Evolutionary conservation across 805 yeast species (phyloP).

Genomic region (Candida coleopterorum): DNA sequence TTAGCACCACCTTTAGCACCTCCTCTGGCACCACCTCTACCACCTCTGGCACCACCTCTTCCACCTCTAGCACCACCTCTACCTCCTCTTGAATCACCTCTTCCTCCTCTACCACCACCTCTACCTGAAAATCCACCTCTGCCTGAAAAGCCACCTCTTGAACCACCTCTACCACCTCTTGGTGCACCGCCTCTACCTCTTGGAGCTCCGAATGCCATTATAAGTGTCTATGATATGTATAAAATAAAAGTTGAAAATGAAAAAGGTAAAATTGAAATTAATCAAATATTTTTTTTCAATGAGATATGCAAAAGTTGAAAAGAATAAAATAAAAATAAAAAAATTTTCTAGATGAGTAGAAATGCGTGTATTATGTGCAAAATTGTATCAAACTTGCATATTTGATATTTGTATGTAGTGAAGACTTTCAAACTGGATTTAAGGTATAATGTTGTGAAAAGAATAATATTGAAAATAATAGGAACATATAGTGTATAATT

Average conservation of each 20-base stretch:
- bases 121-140: conserved; percentile 56
- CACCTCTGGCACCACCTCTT: conserved; percentile 51
- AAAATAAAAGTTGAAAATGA: neutral
- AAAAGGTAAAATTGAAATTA: neutral
- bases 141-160: conserved; percentile 59
- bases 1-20: conserved; percentile 91
- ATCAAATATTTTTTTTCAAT: conserved; percentile 5
- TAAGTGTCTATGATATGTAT: conserved; percentile 8
- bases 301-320: too few species aligned
- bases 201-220: conserved; percentile 74
- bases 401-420: conserved; percentile 2
- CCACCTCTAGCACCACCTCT: conserved; percentile 38
- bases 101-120: conserved; percentile 54
- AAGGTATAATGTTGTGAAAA: too few species aligned
- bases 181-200: conserved; percentile 45
- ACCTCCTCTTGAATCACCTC: conserved; percentile 48
- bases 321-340: neutral
- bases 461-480: neutral
- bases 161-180: conserved; percentile 54
- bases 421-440: neutral
- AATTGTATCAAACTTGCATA: conserved; percentile 5
- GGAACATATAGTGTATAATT: too few species aligned
- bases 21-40: conserved; percentile 68
- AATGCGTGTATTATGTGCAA: neutral
- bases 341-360: conserved; percentile 1